phyloP scores from a whole-genome alignment of 179 eudicot species.

The Amaranthus tricolor region DNA sequence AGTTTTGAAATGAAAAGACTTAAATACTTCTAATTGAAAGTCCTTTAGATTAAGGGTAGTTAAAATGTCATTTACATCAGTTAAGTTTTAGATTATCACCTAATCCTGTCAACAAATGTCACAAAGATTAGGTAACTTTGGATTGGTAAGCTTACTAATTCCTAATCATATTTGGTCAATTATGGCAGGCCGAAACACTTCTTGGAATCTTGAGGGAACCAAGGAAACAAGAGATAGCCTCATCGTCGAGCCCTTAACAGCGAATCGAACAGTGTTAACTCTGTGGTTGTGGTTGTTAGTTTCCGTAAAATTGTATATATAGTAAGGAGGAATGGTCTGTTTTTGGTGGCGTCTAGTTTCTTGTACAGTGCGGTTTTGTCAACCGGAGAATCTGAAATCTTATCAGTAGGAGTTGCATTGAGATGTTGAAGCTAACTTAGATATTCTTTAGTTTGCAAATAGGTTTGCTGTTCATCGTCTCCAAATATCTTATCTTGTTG shows the following conservation, averaged over 20 bases:
- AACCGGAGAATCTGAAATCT: conserved; percentile 1
- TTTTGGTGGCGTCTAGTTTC: conserved; percentile 27
- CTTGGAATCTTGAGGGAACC: conserved; percentile 75
- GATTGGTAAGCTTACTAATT: not conserved
- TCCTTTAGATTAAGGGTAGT: not conserved
- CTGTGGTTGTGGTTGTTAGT: not conserved
- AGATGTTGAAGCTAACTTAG: conserved; percentile 34
- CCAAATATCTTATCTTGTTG: not conserved
- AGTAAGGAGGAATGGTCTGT: conserved; percentile 17
- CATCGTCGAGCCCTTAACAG: conserved; percentile 53
- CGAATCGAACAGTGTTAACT: conserved; percentile 11
- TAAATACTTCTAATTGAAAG: not conserved
- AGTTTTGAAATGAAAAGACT: not conserved
- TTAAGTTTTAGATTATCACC: not conserved
- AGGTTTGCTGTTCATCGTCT: conserved; percentile 24
- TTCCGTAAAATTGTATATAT: conserved; percentile 30
- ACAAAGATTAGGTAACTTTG: not conserved
- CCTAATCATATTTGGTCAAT: conserved; percentile 21
- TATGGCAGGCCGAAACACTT: conserved; percentile 77
- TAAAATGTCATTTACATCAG: not conserved
- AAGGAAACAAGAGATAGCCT: conserved; percentile 58
- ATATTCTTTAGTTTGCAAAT: conserved; percentile 24
- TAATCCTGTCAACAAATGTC: conserved; percentile 1
- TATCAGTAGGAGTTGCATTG: conserved; percentile 15
- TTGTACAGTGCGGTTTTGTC: conserved; percentile 36